Evolutionary conservation across 108 stramenopile species (phyloP), one percentile per base, ranked within the genome.

Genomic region (Pseudonitzschia multiseries): DNA sequence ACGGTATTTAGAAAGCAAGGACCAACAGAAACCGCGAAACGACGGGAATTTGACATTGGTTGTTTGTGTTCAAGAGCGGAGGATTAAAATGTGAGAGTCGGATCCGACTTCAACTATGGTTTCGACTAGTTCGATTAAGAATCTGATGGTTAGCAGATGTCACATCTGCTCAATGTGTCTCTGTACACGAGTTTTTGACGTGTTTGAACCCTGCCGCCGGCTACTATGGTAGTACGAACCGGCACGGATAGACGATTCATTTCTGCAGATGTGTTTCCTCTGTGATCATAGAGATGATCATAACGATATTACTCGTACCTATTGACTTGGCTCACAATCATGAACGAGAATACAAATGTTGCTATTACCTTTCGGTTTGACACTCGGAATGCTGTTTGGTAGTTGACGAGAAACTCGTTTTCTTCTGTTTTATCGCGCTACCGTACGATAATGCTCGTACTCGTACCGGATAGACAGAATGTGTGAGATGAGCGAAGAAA

Each of bases 71-170:
- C 14, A 10, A 48, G 46, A 18, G 24, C 22, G 26, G 54, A 56
- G 54, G 54, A 56, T 56, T 8, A 56, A 56, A 56, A 56, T 56
- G 54, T 56, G 54, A 56, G 54, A 56, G 54, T 26, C 54, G 54
- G 21, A 56, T 26, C 54, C 26, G 54, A 56, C 54, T 56, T 56
- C 54, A 56, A 56, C 54, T 24, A 26, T 56, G 26, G 36, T 26
- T 26, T 56, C 24, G 54, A 56, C 54, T 56, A 56, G 54, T 56
- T 56, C 54, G 54, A 56, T 10, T 48, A 5, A 14, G 12, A 10
- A 21, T 24, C n/a, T 56, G 54, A 56, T 56, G 54, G 54, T 26
- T 24, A 12, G 10, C 54, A 56, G 54, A 13, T 56, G 54, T 56
- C 54, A 10, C 54, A 56, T 22, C 54, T 56, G 54, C 24, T 26